Conservation (phyloP, 2,329 filamentous ascomycete genomes). For the Xylaria sp. region DNA sequence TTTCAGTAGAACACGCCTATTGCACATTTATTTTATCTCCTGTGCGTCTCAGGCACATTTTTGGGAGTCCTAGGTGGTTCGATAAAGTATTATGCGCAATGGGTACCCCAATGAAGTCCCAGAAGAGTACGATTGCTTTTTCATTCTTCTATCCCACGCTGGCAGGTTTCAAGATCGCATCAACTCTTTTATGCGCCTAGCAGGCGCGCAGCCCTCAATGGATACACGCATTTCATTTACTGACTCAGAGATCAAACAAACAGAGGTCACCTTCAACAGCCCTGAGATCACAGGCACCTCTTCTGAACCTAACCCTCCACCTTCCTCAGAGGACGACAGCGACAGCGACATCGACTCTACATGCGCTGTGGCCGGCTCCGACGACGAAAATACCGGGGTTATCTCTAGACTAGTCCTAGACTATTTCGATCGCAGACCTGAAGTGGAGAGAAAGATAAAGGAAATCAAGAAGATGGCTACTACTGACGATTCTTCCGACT, state of each 20-base stretch:
- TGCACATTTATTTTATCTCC: neutral
- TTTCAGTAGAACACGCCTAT: neutral
- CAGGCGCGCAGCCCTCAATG: neutral
- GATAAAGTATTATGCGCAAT: slow-evolving; percentile 11
- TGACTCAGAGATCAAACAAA: slow-evolving; percentile 8
- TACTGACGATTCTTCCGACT: slow-evolving; percentile 21
- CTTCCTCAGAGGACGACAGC: neutral
- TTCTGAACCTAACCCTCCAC: slow-evolving; percentile 3
- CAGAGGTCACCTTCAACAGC: slow-evolving; percentile 35
- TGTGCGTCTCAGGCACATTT: neutral
- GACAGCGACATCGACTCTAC: slow-evolving; percentile 27
- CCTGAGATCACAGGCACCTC: slow-evolving; percentile 15
- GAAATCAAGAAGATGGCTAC: slow-evolving; percentile 19
- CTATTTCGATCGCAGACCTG: neutral
- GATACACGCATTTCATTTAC: slow-evolving; percentile 5
- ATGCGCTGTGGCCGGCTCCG: slow-evolving; percentile 26
- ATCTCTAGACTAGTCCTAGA: too few relatives aligned
- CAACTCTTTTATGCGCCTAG: neutral
- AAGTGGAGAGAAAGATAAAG: neutral
- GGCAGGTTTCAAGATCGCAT: neutral
- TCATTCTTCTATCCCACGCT: neutral
- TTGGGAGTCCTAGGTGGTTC: neutral
- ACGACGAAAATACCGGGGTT: slow-evolving; percentile 12
- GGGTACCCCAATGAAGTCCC: slow-evolving; percentile 9
- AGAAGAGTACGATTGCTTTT: slow-evolving; percentile 26